phyloP scores from a whole-genome alignment of 2,329 filamentous ascomycete genomes.

The Falciphora oryzae region DNA sequence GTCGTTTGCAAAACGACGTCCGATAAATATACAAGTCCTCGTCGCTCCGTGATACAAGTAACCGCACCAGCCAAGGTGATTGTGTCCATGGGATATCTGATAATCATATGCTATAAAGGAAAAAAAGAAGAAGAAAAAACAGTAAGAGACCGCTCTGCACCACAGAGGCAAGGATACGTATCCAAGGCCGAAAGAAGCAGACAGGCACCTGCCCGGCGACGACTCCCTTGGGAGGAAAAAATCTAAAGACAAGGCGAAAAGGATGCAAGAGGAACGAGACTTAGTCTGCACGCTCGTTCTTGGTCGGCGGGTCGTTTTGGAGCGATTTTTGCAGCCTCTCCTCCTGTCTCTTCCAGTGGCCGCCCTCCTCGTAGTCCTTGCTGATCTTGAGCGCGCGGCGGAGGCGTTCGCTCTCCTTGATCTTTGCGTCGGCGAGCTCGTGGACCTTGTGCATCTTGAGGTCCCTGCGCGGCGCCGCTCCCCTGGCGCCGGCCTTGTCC shows the following conservation, averaged over 20 bases:
- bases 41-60: not conserved
- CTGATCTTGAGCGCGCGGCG: constrained; percentile 81
- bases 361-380: constrained; percentile 77
- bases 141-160: not conserved
- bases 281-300: not conserved
- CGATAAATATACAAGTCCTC: not conserved
- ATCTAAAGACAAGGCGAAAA: not conserved
- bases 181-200: not conserved
- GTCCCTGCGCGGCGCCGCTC: constrained; percentile 40
- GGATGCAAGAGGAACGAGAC: not conserved
- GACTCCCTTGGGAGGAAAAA: not conserved
- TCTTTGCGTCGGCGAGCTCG: constrained; percentile 93
- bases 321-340: constrained; percentile 50
- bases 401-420: constrained; percentile 86
- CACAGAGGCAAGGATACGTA: not conserved
- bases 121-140: not conserved
- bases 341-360: constrained; percentile 80
- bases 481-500: constrained; percentile 32
- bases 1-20: not conserved
- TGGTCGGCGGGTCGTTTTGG: constrained; percentile 20
- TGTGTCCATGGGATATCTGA: not conserved
- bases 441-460: constrained; percentile 94
- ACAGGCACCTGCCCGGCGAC: not conserved
- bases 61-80: not conserved
- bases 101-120: not conserved